Evolutionary conservation across 2,329 filamentous ascomycete species (phyloP).

Genomic region (Fusarium transvaalense): DNA sequence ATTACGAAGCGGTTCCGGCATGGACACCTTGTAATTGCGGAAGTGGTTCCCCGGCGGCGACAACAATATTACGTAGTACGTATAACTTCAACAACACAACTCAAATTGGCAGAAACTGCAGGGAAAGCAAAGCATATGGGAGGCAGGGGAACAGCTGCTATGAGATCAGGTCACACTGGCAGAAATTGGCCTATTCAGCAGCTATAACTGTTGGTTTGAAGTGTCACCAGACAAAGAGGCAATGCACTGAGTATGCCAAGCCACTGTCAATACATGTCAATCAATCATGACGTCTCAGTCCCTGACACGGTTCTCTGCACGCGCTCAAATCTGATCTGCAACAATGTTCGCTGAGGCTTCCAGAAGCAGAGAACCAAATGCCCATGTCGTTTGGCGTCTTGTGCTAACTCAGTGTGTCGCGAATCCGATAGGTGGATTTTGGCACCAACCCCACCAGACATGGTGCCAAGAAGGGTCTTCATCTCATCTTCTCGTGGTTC

Average conservation of each 20-base stretch:
- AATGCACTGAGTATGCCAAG: not conserved
- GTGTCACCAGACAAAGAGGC: not conserved
- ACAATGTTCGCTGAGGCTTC: conserved; percentile 45
- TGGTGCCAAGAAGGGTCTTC: conserved; percentile 46
- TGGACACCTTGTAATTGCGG: conserved; percentile 45
- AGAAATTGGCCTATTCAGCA: conserved; percentile 30
- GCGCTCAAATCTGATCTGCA: conserved; percentile 33
- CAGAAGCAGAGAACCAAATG: conserved; percentile 40
- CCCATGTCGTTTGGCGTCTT: conserved; percentile 24
- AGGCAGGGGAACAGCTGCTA: conserved; percentile 39
- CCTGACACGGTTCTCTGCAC: conserved; percentile 11
- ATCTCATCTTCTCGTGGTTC: conserved; percentile 35
- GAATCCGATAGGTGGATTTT: conserved; percentile 48
- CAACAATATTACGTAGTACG: conserved; percentile 36
- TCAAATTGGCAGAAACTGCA: conserved; percentile 21
- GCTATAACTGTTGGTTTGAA: conserved; percentile 4
- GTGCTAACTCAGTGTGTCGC: conserved; percentile 8
- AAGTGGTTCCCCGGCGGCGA: conserved; percentile 53
- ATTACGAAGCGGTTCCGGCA: conserved; percentile 48
- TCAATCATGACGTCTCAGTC: conserved; percentile 13
- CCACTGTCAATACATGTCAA: not conserved
- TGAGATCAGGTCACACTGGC: conserved; percentile 36
- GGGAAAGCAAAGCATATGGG: conserved; percentile 22
- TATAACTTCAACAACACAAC: conserved; percentile 32
- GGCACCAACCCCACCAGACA: conserved; percentile 30